Base-by-base conservation (phyloP, 805 yeast genomes). In the Wickerhamomyces tratensis region DNA sequence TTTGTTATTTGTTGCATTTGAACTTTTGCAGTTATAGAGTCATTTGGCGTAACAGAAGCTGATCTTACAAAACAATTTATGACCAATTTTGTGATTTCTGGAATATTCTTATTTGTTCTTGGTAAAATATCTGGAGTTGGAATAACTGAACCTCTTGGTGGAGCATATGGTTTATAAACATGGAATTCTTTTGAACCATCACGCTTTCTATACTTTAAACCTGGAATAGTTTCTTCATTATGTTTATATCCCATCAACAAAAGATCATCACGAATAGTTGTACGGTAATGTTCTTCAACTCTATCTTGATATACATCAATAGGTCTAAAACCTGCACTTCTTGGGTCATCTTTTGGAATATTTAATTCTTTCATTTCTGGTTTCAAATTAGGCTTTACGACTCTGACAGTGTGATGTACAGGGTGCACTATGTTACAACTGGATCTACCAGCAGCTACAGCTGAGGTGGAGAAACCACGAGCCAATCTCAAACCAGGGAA, bases 1-100 rank as follows among this genome's bases (percentile, higher is more conserved):
- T 95, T 95, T n/a, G 98, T 91, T 54, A 93, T 84, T 61, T 91
- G 98, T 54, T 93, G 94, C 44, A 93, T 59, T 64, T 85, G 91
- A 46, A 86, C 71, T 41, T 77, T 69, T 10, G 95, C 86, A 33
- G 88, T 74, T 43, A 88, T 75, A 30, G 87, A 86, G 46, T 79
- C 69, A 65, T 87, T 80, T 37, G 79, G 73, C 53, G 82, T 78
- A 44, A 75, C 79, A 50, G 76, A 76, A 7, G 93, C 86, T 37
- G 76, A 79, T 51, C 76, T 78, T 39, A 77, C 91, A 56, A 76
- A 91, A 54, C 94, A 77, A 62, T 85, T 86, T 53, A 93, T 67
- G 35, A 76, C 70, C 37, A 94, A 72, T n/a, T 76, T 69, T 43
- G 74, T 70, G 38, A 93, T 65, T 45, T 68, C 71, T 2, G 98